Evolutionary conservation across 192 early-diverging fungal species (phyloP), one percentile per base, ranked within the genome.

Genomic region (Coemansia sp.): DNA sequence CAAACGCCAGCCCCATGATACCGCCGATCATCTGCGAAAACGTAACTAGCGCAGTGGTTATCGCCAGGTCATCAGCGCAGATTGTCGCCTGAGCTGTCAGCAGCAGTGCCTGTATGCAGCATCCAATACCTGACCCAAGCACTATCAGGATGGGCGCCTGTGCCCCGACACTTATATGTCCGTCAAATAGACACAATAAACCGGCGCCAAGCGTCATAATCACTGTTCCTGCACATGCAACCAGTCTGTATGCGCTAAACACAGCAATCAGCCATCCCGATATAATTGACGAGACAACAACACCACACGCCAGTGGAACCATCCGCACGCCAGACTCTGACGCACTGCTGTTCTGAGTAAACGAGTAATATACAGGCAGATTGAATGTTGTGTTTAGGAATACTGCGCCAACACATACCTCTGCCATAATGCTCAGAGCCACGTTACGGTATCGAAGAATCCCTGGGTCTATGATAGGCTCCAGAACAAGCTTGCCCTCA

Each of bases 401-500:
- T 18, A 81, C 66, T 1, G 71, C 71, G 2, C 80, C 80, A 33
- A 81, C 67, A 46, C 66, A 71, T 48, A 81, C 65, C 41, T 73
- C 64, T 8, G 62, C 54, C n/a, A 67, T 44, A 44, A 77, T 69
- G 40, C 69, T 60, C 56, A 78, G 51, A n/a, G 69, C 59, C 25
- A 78, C 71, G 33, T 81, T 86, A 66, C 86, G 84, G 44, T 83
- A 83, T 55, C 80, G 82, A 30, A 86, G 81, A 21, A 87, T 54
- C 34, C 87, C 69, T 6, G 80, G 80, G 49, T 84, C 81, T 18
- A 93, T 86, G n/a, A 93, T 83, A n/a, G 95, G 88, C 62, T 93
- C 87, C 0, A 81, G 59, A 0, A 93, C 88, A 17, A 83, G 67
- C 59, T 81, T 83, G 42, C 82, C 65, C 68, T 95, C 90, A 23